Conservation (phyloP, 257 asterid genomes). For the Solanum bulbocastanum region DNA sequence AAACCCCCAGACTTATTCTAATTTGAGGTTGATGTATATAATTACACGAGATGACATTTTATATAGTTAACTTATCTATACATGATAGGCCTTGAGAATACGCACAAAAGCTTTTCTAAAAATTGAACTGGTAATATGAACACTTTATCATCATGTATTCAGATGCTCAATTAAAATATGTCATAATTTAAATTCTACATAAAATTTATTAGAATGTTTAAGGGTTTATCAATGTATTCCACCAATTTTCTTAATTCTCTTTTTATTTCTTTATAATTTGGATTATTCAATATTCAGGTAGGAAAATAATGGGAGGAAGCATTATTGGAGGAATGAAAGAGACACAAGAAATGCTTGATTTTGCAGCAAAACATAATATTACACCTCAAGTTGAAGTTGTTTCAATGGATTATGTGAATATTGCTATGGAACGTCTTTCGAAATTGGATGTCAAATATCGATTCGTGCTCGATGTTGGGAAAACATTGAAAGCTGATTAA, state of each 20-base stretch:
- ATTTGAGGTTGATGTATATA: not conserved
- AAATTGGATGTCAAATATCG: slow-evolving; percentile 15
- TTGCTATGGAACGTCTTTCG: slow-evolving; percentile 4
- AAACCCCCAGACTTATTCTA: not conserved
- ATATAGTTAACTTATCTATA: not conserved
- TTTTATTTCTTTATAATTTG: not conserved
- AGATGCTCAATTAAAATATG: not conserved
- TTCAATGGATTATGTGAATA: slow-evolving; percentile 2
- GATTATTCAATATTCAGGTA: not conserved
- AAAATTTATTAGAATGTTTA: not conserved
- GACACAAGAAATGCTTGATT: slow-evolving; percentile 37
- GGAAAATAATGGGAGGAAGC: slow-evolving; percentile 23
- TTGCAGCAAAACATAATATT: slow-evolving; percentile 22
- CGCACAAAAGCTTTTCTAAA: not conserved
- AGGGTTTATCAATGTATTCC: not conserved
- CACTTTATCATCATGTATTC: not conserved
- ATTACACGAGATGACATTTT: not conserved
- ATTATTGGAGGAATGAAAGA: slow-evolving; percentile 31
- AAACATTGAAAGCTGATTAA: not conserved
- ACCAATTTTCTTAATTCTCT: not conserved
- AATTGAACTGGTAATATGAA: not conserved
- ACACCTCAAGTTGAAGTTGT: not conserved
- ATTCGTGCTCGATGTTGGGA: slow-evolving; percentile 9
- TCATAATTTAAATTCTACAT: not conserved
- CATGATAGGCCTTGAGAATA: not conserved